Evolutionary conservation across 2,329 filamentous ascomycete species (phyloP).

Genomic region (Thermothelomyces thermophilus): DNA sequence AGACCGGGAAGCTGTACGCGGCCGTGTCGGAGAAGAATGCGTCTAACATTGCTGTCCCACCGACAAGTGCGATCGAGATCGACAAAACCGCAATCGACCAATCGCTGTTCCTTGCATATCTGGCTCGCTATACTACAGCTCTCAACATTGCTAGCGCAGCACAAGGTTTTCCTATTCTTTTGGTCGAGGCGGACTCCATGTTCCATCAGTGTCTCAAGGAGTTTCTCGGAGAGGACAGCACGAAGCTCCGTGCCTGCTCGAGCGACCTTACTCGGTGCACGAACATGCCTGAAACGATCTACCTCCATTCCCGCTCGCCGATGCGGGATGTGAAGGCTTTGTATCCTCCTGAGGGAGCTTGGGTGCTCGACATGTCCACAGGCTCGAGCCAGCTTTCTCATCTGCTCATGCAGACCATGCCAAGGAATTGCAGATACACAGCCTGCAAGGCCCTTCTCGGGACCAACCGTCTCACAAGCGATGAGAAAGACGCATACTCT

Average conservation of each 20-base stretch:
- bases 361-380: constrained; percentile 32
- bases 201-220: constrained; percentile 27
- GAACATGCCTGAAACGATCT: constrained; percentile 2
- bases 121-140: constrained; percentile 25
- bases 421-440: constrained; percentile 27
- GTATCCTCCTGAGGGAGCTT: constrained; percentile 21
- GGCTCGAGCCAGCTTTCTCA: constrained; percentile 25
- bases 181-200: constrained; percentile 31
- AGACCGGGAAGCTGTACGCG: constrained; percentile 24
- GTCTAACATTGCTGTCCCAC: constrained; percentile 29
- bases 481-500: constrained; percentile 9
- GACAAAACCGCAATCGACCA: constrained; percentile 11
- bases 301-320: constrained; percentile 28
- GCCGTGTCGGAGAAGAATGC: constrained; percentile 30
- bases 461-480: no score
- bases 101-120: constrained; percentile 22
- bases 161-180: constrained; percentile 21
- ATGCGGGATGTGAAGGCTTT: constrained; percentile 27
- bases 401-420: constrained; percentile 23
- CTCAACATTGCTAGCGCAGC: constrained; percentile 15
- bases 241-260: constrained; percentile 21
- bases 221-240: constrained; percentile 14
- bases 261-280: constrained; percentile 15
- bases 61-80: constrained; percentile 18
- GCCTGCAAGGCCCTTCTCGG: constrained; percentile 19